These are phyloP conservation scores for Rhizopogon roseolus DNA, from an alignment of 768 basidiomycete genomes.

Conservation along the genomic window DNA sequence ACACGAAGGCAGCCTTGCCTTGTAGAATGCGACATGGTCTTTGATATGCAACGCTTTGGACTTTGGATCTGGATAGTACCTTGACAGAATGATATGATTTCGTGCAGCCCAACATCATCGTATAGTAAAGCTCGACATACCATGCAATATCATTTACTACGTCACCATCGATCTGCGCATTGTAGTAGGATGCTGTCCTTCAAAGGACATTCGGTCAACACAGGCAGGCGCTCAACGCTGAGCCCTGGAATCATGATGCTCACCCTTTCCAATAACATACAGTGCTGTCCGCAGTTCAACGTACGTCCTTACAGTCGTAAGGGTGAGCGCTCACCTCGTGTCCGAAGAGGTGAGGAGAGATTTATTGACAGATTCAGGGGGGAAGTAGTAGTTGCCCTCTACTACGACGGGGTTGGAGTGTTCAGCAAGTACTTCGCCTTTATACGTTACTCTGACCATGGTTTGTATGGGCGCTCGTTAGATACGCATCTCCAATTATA, in stretches of 20 bases:
- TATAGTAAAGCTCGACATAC: constrained; percentile 30
- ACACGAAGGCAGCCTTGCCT: constrained; percentile 34
- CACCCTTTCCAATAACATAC: constrained; percentile 74
- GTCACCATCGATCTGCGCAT: constrained; percentile 44
- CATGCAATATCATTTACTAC: constrained; percentile 60
- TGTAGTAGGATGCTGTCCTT: constrained; percentile 66
- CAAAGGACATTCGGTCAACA: background rate
- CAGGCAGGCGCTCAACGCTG: background rate
- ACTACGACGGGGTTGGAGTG: constrained; percentile 49
- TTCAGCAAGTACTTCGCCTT: constrained; percentile 54
- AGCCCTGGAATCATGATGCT: constrained; percentile 10
- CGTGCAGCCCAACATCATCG: background rate
- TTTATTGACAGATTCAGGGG: constrained; percentile 46
- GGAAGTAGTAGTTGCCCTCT: constrained; percentile 74
- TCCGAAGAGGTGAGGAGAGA: constrained; percentile 44
- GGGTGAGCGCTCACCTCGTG: constrained; percentile 39
- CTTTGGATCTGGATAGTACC: background rate
- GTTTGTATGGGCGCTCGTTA: background rate
- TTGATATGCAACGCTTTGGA: constrained; percentile 71
- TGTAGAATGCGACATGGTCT: constrained; percentile 74
- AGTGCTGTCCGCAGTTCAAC: constrained; percentile 31
- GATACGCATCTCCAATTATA: too few species aligned
- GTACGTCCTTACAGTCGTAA: background rate
- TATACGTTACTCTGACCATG: constrained; percentile 47
- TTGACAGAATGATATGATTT: background rate